phyloP scores from a whole-genome alignment of 331 rosid genomes.

The Telfairia occidentalis region DNA sequence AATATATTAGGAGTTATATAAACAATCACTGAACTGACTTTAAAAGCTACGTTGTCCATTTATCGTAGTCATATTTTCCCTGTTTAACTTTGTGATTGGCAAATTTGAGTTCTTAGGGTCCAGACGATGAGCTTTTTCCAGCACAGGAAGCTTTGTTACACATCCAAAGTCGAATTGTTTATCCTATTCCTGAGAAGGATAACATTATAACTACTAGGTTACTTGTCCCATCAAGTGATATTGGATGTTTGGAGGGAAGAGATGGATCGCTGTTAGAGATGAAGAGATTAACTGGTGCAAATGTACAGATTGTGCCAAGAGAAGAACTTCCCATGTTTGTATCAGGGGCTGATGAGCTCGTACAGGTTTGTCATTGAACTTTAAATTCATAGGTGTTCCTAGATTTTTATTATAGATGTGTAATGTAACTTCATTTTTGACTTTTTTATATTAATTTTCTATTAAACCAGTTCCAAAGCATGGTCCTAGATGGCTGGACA shows the following conservation, averaged over 20 bases:
- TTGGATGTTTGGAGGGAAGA: constrained; percentile 89
- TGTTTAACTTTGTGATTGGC: constrained; percentile 19
- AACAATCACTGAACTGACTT: background rate
- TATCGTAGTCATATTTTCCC: background rate
- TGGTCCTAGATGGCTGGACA: background rate
- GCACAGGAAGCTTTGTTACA: constrained; percentile 99
- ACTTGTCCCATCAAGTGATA: constrained; percentile 55
- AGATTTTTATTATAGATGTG: background rate
- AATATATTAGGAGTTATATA: background rate
- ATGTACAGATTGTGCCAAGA: constrained; percentile 63
- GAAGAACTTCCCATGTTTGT: constrained; percentile 67
- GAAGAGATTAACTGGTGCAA: constrained; percentile 69
- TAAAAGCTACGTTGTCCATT: background rate
- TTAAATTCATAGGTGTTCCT: constrained; percentile 4
- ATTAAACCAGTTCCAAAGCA: background rate
- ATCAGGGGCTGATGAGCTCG: constrained; percentile 57
- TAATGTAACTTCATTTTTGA: background rate
- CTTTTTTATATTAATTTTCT: background rate
- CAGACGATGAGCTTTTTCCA: constrained; percentile 91
- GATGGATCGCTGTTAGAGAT: constrained; percentile 67
- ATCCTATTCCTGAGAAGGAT: constrained; percentile 71
- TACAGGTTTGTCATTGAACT: constrained; percentile 61
- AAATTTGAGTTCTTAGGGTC: constrained; percentile 48
- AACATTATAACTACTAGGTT: constrained; percentile 76
- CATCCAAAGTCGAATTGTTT: constrained; percentile 75